Evolutionary conservation across 805 yeast species (phyloP).

Genomic region (Zygosaccharomyces bailii): DNA sequence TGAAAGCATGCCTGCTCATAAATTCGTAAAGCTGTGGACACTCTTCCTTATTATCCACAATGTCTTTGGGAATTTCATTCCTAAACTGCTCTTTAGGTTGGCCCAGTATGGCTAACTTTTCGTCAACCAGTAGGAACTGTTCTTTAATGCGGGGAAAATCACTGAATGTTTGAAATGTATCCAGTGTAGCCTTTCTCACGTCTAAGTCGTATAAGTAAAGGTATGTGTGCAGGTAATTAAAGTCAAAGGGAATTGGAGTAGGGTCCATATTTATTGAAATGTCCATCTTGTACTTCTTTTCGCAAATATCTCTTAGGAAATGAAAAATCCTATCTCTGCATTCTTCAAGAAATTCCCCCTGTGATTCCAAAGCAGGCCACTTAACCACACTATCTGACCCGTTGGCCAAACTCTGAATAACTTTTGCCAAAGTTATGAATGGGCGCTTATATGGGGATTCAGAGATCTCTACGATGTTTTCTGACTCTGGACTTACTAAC

Average conservation of each 20-base stretch:
- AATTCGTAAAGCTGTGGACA: slow-evolving; percentile 62
- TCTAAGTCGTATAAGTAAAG: slow-evolving; percentile 48
- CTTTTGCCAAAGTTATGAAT: slow-evolving; percentile 74
- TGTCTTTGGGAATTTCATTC: slow-evolving; percentile 53
- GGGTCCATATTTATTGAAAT: slow-evolving; percentile 24
- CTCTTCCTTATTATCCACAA: slow-evolving; percentile 47
- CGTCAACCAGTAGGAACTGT: slow-evolving; percentile 45
- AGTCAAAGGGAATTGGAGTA: slow-evolving; percentile 28
- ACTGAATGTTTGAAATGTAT: slow-evolving; percentile 15
- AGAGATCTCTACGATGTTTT: slow-evolving; percentile 40
- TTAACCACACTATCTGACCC: slow-evolving; percentile 64
- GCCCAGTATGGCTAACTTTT: slow-evolving; percentile 48
- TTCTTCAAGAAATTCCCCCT: slow-evolving; percentile 40
- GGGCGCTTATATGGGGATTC: slow-evolving; percentile 53
- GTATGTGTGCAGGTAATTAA: slow-evolving; percentile 45
- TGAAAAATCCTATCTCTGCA: slow-evolving; percentile 40
- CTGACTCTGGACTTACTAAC: slow-evolving; percentile 75
- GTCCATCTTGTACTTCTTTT: slow-evolving; percentile 21
- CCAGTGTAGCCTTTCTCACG: slow-evolving; percentile 30
- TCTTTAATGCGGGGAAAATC: slow-evolving; percentile 24
- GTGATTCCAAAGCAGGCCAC: slow-evolving; percentile 52
- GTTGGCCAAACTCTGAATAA: slow-evolving; percentile 83
- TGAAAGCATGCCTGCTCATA: slow-evolving; percentile 62
- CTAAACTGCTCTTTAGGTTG: slow-evolving; percentile 55
- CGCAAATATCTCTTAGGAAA: slow-evolving; percentile 41